Conservation (phyloP, 202 grass and related monocot genomes). For the Miscanthus sacchariflorus region DNA sequence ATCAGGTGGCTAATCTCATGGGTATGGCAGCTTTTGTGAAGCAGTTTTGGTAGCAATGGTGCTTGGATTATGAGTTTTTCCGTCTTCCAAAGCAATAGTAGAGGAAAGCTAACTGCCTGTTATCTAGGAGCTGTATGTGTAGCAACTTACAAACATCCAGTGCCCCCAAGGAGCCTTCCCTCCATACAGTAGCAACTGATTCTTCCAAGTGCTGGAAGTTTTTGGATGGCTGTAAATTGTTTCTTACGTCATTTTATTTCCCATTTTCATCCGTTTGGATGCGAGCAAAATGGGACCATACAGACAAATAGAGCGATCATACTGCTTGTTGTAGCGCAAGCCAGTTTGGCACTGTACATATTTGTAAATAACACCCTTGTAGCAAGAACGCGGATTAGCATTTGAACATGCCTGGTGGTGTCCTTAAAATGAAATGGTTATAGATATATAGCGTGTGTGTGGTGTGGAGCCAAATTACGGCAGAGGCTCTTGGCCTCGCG, state of each 20-base stretch:
- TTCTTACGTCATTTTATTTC: background rate
- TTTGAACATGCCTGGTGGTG: background rate
- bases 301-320: background rate
- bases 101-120: background rate
- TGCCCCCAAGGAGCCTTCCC: background rate
- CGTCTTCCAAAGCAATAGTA: background rate
- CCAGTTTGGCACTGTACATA: conserved; percentile 50
- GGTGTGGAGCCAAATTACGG: background rate
- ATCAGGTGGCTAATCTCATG: conserved; percentile 33
- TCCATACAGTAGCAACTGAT: background rate
- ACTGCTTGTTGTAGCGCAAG: conserved; percentile 18
- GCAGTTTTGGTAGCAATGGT: background rate
- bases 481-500: no score
- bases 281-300: background rate
- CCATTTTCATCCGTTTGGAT: conserved; percentile 34
- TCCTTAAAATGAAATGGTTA: background rate
- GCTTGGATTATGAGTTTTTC: conserved; percentile 17
- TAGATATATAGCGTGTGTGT: background rate
- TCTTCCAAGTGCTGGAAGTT: conserved; percentile 23
- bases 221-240: background rate
- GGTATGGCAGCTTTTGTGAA: conserved; percentile 19
- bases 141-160: background rate
- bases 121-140: background rate
- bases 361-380: conserved; percentile 32
- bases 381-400: background rate